These are phyloP conservation scores for Penicillium sp. DNA, from an alignment of 2,329 filamentous ascomycete genomes.

Conservation along the genomic window DNA sequence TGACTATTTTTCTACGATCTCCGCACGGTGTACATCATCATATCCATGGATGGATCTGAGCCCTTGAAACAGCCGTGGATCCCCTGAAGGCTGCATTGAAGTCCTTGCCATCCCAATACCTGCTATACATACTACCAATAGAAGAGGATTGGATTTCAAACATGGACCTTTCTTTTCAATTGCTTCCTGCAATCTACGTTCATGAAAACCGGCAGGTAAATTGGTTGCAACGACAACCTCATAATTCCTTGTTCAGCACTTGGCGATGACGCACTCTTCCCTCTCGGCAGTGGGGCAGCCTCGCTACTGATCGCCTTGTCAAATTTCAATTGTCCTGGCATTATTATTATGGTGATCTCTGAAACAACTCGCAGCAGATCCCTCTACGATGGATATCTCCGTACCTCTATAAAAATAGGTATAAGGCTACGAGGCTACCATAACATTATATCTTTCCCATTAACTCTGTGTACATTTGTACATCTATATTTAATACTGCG, in stretches of 20 bases:
- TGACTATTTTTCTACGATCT: background rate
- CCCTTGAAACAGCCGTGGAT: background rate
- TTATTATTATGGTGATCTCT: background rate
- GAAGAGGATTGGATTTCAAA: background rate
- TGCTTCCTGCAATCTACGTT: background rate
- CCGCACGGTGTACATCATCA: background rate
- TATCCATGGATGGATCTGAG: background rate
- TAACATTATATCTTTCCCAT: background rate
- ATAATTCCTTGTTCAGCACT: background rate
- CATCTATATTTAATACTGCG: no score
- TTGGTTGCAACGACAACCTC: background rate
- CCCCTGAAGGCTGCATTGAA: background rate
- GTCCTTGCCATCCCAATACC: background rate
- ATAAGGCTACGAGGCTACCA: background rate
- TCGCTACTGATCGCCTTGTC: background rate
- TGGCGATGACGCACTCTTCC: conserved; percentile 5
- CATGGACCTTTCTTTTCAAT: background rate
- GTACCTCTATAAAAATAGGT: no score
- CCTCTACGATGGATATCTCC: no score
- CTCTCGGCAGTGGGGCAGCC: background rate
- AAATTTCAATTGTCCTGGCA: background rate
- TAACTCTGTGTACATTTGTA: no score
- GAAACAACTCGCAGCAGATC: background rate
- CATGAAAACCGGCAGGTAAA: background rate
- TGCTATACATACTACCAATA: background rate